These are phyloP conservation scores for Russula abietina DNA, from an alignment of 768 basidiomycete genomes.

Conservation along the genomic window DNA sequence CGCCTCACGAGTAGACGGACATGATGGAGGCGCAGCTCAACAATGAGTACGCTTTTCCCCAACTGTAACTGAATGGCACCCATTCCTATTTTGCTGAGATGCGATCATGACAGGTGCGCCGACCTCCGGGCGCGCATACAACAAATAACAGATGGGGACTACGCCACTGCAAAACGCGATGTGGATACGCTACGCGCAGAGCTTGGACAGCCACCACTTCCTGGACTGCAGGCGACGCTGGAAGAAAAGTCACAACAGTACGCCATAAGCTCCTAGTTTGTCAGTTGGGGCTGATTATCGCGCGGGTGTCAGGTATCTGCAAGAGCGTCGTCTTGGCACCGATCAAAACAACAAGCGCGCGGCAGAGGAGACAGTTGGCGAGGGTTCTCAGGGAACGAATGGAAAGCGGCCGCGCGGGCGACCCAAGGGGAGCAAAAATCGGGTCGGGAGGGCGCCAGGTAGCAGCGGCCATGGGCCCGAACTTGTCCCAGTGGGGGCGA, in stretches of 20 bases:
- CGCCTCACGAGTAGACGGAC: constrained; percentile 44
- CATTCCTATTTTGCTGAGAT: constrained; percentile 12
- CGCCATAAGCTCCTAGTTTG: constrained; percentile 30
- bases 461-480: constrained; percentile 13
- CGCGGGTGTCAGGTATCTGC: constrained; percentile 28
- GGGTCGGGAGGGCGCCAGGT: constrained; percentile 16
- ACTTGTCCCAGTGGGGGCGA: not conserved
- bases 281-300: too few species aligned
- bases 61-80: not conserved
- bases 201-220: constrained; percentile 69
- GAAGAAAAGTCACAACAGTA: constrained; percentile 60
- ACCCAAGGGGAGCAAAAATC: constrained; percentile 35
- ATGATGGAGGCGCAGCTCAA: constrained; percentile 59
- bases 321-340: constrained; percentile 31
- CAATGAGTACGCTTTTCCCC: constrained; percentile 49
- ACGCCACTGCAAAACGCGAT: constrained; percentile 64
- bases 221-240: constrained; percentile 62
- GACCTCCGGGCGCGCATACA: constrained; percentile 66
- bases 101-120: constrained; percentile 41
- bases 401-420: constrained; percentile 34
- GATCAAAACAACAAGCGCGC: constrained; percentile 28
- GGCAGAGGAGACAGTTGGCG: constrained; percentile 25
- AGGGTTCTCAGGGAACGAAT: constrained; percentile 25
- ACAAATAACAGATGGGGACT: constrained; percentile 67
- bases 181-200: constrained; percentile 72